Evolutionary conservation across 345 rosid genomes (phyloP), one percentile per base, ranked within the genome.

Genomic region (Isatis tinctoria): DNA sequence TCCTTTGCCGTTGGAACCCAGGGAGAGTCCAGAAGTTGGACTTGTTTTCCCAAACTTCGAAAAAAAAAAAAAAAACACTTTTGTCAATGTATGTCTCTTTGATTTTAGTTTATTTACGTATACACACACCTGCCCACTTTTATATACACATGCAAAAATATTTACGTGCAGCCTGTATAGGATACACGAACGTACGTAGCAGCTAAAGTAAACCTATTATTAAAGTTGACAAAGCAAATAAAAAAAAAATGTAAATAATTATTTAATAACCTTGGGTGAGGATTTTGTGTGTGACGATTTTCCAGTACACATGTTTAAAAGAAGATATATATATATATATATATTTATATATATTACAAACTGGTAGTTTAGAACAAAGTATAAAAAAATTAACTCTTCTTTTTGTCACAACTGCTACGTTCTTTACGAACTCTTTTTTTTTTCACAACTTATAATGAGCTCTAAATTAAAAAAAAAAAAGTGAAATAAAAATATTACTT

Each of bases 231-330:
- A 13, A 33, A 56, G 30, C 14, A 56, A 69, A 36, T 12, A 52
- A 17, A 69, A 62, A 37, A 32, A 36, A 69, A 62, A 37, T 27
- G 41, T 63, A 26, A 43, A 11, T 28, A 52, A 67, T 41, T 49
- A 74, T 33, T 40, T 28, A 48, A 70, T 63, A 70, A 87, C 96
- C 93, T 88, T 88, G 10, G 83, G 77, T 47, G 91, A 74, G 66
- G 96, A 80, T 72, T 86, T 86, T 32, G 91, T 65, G 78, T 69
- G 74, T 74, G 91, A 67, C 78, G 67, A 71, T 71, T 82, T 89
- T 87, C 89, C 97, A 88, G 89, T 87, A 75, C 78, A 78, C 81
- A 77, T 77, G 17, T 57, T 28, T 54, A 71, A 13, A 11, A 40
- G 56, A 56, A 66, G 14, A 36, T 1, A 63, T 54, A 28, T 54